Conservation (phyloP, 192 early-diverging fungal genomes). For the Dissophora ornata region DNA sequence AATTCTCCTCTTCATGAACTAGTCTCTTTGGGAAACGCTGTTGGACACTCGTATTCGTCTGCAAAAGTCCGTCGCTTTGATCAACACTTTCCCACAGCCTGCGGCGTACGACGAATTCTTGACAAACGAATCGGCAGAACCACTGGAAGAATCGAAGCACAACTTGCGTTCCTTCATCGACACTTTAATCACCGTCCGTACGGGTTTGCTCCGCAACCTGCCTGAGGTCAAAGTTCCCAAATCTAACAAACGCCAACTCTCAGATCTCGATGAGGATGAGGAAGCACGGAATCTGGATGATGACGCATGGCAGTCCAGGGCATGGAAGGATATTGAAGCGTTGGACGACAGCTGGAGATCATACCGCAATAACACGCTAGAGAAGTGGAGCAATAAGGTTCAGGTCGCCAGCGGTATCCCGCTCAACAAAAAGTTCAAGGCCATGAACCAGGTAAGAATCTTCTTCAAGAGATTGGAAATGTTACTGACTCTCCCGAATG, state of each 20-base stretch:
- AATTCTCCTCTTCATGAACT: no score
- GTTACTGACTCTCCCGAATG: no score
- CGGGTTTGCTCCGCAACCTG: slow-evolving; percentile 40
- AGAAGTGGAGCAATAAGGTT: slow-evolving; percentile 95
- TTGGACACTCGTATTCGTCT: slow-evolving; percentile 90
- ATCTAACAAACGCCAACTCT: slow-evolving; percentile 35
- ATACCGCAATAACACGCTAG: slow-evolving; percentile 87
- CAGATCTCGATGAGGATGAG: slow-evolving; percentile 58
- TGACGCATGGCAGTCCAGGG: slow-evolving; percentile 57
- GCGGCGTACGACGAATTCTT: slow-evolving; percentile 44
- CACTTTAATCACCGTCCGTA: slow-evolving; percentile 54
- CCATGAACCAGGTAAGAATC: slow-evolving; percentile 81
- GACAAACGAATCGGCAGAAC: slow-evolving; percentile 36
- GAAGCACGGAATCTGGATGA: slow-evolving; percentile 57
- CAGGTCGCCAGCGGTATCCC: slow-evolving; percentile 75
- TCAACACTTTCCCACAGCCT: slow-evolving; percentile 85
- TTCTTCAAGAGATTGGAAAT: no score
- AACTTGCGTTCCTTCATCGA: slow-evolving; percentile 56
- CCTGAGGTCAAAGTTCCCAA: slow-evolving; percentile 37
- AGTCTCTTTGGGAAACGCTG: slow-evolving; percentile 83
- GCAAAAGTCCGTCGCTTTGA: slow-evolving; percentile 78
- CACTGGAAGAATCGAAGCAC: slow-evolving; percentile 39
- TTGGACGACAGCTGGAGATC: slow-evolving; percentile 75
- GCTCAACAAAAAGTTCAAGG: slow-evolving; percentile 93
- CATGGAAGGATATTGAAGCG: slow-evolving; percentile 70